Evolutionary conservation across 805 yeast genomes (phyloP), one percentile per base, ranked within the genome.

Genomic region (Pichia scutulata): DNA sequence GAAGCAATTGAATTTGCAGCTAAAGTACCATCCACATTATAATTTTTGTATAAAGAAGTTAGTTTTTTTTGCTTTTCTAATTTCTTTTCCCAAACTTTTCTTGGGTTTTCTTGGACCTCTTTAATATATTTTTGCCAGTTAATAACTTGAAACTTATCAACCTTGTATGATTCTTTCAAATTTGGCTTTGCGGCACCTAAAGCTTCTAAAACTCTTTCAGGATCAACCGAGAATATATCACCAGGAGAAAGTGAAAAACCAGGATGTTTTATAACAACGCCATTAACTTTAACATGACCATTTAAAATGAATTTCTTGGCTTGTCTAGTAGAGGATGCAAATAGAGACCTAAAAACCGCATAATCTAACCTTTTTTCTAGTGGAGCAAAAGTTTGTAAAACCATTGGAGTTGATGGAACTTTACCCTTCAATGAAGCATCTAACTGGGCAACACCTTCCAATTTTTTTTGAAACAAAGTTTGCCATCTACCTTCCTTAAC

Each of bases 301-400:
- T 81, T 81, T 16, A 86, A 67, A 52, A 93, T 82, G 60, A 86
- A 89, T 63, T 86, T 89, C 58, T 97, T 80, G 2, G 99, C 96
- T 69, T 92, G 98, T 73, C 97, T 82, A 4, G 89, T 80, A 8
- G 96, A 86, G 6, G 95, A 80, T 6, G 98, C 96, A 72, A 92
- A 89, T 86, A 92, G 76, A 19, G 97, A 75, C 68, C 99, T 82
- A 71, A 88, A 93, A 12, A 92, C 60, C 2, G 97, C 97, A 63
- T 85, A 79, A 66, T 92, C 99, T 30, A 92, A 74, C 64, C 99
- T 76, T 62, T 84, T 86, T 67, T 92, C 99, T 55, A 92, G 71
- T 2, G 83, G 82, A 4, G 96, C 96, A 68, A 74, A 92, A 1
- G 97, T 86, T 70, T 93, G 98, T 61, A 89, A 68, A 42, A 87